Conservation (phyloP, 306 rosid genomes). For the Gillenia trifoliata region DNA sequence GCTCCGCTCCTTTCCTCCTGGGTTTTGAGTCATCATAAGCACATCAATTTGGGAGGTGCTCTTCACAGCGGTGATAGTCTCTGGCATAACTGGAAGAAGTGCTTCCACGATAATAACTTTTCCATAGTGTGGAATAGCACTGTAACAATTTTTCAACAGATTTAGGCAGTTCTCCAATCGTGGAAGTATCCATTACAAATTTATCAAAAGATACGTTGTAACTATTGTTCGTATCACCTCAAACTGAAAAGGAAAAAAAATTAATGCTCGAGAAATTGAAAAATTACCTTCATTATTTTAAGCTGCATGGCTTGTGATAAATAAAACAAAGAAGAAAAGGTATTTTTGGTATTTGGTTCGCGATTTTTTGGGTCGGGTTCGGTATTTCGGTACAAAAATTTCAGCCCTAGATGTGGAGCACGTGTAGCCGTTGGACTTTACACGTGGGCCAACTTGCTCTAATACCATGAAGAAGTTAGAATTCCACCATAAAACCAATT, state of each 20-base stretch:
- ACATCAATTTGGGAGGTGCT: constrained; percentile 19
- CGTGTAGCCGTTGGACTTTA: too few relatives aligned
- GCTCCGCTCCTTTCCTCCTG: constrained; percentile 47
- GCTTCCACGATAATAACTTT: constrained; percentile 44
- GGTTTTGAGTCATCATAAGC: constrained; percentile 43
- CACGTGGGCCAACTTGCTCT: too few relatives aligned
- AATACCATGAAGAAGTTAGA: too few relatives aligned
- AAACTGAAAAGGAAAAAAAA: background rate
- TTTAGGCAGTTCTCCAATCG: constrained; percentile 32
- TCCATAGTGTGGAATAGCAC: constrained; percentile 44
- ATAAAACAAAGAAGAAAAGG: too few relatives aligned
- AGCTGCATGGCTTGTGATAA: too few relatives aligned
- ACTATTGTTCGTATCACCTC: background rate
- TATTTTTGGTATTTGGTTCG: too few relatives aligned
- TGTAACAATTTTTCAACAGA: constrained; percentile 44
- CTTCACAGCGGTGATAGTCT: constrained; percentile 15
- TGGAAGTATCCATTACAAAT: constrained; percentile 37
- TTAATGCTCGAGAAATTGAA: background rate
- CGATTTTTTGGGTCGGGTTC: too few relatives aligned
- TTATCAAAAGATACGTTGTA: background rate
- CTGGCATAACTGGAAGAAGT: constrained; percentile 26
- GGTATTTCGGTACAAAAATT: too few relatives aligned
- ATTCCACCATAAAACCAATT: too few relatives aligned
- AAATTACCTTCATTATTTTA: constrained; percentile 59
- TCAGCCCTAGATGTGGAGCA: too few relatives aligned